Base-by-base conservation (phyloP, 2,329 filamentous ascomycete genomes). In the Aulographum hederae region DNA sequence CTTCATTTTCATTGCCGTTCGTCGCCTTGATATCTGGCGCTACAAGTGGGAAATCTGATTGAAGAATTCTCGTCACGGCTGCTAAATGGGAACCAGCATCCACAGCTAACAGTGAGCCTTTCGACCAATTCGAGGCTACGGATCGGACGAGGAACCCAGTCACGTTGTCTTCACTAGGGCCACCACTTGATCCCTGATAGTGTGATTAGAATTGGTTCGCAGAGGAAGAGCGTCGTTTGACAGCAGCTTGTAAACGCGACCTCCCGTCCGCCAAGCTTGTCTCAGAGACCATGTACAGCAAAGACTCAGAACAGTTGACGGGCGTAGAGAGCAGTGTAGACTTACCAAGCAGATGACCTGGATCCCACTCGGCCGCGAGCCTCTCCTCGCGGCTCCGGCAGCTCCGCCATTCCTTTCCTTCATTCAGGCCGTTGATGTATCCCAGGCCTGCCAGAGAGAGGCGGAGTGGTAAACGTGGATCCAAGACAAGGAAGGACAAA, bases 61-160 rank as follows among this genome's bases (percentile, higher is more conserved):
- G 65, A 17, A 98, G 62, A 30, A 92, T 78, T 30, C 69, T 67
- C n/a, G 72, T 71, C 34, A 98, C 93, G 34, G 81, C 73, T 18
- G 80, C 73, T 26, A 98, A 67, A 50, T 94, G 79, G 19, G 85
- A 81, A 30, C 89, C 89, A 6, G 84, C 85, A 58, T 98, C 89
- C 32, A 98, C 77, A n/a, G 86, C 84, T 18, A 95, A 62, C 26
- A 94, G 54, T 0, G 84, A 94, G 28, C 78, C 76, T 43, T 74
- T 78, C 30, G 67, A 61, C 89, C 89, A 98, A 38, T 73, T 69
- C 32, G 77, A 69, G 18, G 74, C 69, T 6, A 77, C 65, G 4
- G 86, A 86, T 29, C 86, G 77, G 29, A 95, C 80, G 14, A 98
- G 69, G 35, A 95, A 73, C 3, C 84, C 81, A 0, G 86, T 94